Conservation (phyloP, 805 yeast genomes). For the Teunomyces panamensis region DNA sequence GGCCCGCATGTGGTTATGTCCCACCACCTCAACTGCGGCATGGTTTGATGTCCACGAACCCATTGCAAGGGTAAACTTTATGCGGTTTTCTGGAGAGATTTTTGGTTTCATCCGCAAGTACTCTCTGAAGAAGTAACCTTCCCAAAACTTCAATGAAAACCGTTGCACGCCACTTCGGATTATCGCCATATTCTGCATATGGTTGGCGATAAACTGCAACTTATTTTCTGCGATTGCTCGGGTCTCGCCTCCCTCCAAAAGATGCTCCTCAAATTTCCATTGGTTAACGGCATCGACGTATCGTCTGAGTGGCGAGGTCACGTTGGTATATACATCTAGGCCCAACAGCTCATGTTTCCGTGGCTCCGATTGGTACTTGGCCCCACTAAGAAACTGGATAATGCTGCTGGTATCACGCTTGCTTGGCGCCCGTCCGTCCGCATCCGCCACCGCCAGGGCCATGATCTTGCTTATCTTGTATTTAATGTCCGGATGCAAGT, state of each 20-base stretch:
- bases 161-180: constrained; percentile 22
- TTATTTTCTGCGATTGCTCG: constrained; percentile 3
- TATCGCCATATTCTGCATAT: constrained; percentile 31
- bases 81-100: constrained; percentile 12
- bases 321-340: constrained; percentile 58
- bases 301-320: constrained; percentile 51
- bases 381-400: constrained; percentile 48
- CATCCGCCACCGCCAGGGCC: constrained; percentile 6
- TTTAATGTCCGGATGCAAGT: constrained; percentile 18
- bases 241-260: constrained; percentile 2
- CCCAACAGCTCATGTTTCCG: constrained; percentile 62
- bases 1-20: constrained; percentile 21
- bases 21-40: constrained; percentile 21
- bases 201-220: constrained; percentile 20
- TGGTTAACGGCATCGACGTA: constrained; percentile 54
- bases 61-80: constrained; percentile 22
- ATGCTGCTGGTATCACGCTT: constrained; percentile 24
- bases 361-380: constrained; percentile 48
- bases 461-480: constrained; percentile 23
- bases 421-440: background rate
- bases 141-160: constrained; percentile 34
- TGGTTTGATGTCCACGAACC: background rate
- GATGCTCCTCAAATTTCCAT: constrained; percentile 45
- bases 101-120: constrained; percentile 19
- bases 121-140: constrained; percentile 30